These are phyloP conservation scores for Yamadazyma atmosphaerica DNA, from an alignment of 1,139 yeast genomes.

Conservation along the genomic window DNA sequence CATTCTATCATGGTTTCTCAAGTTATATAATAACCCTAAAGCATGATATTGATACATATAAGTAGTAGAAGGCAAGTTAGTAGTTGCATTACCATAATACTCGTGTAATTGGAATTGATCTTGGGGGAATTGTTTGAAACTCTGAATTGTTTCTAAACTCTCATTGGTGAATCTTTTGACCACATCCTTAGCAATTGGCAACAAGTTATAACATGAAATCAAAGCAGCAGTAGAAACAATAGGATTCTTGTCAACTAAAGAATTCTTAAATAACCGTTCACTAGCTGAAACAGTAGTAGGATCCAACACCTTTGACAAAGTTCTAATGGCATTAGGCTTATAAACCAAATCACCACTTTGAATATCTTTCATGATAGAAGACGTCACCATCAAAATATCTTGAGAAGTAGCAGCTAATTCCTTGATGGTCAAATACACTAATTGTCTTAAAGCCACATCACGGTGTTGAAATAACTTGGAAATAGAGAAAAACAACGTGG, in stretches of 20 bases:
- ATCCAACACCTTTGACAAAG: constrained; percentile 86
- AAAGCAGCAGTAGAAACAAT: constrained; percentile 90
- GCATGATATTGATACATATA: constrained; percentile 95
- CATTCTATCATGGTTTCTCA: constrained; percentile 91
- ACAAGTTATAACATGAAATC: constrained; percentile 83
- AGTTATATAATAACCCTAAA: constrained; percentile 81
- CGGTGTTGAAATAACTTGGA: constrained; percentile 94
- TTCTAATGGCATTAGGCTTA: constrained; percentile 93
- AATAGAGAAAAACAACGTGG: constrained; percentile 88
- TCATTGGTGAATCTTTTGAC: constrained; percentile 94
- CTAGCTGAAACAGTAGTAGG: constrained; percentile 92
- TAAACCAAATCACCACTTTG: constrained; percentile 84
- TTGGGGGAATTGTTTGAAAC: constrained; percentile 67
- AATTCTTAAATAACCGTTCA: constrained; percentile 89
- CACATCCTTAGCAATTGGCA: constrained; percentile 88
- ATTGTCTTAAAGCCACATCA: constrained; percentile 87
- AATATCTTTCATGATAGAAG: constrained; percentile 96
- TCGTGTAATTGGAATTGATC: constrained; percentile 56
- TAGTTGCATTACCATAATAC: constrained; percentile 49
- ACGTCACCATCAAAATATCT: constrained; percentile 95
- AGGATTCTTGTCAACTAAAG: constrained; percentile 90
- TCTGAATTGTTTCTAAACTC: constrained; percentile 80
- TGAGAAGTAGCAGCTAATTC: constrained; percentile 83
- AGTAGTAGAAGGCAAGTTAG: constrained; percentile 63
- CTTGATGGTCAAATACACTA: constrained; percentile 91